Evolutionary conservation across 192 early-diverging fungal genomes (phyloP).

Genomic region (Umbelopsis vinacea): DNA sequence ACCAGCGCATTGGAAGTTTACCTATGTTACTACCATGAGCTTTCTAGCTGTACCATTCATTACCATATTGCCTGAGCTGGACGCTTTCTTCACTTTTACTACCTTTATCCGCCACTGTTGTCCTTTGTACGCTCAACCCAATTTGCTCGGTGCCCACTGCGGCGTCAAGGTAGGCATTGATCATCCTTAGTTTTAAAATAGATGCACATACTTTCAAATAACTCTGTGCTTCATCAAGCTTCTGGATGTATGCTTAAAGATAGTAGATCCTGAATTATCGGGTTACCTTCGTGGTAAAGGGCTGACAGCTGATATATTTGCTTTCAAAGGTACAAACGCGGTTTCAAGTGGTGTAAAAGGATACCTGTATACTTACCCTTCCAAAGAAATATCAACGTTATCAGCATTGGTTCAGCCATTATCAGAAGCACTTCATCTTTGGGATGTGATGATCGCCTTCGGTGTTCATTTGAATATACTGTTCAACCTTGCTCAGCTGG

Average conservation of each 20-base stretch:
- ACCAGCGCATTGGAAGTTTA: slow-evolving; percentile 45
- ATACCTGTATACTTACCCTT: not conserved
- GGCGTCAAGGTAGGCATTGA: slow-evolving; percentile 70
- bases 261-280: slow-evolving; percentile 76
- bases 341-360: no score
- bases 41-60: slow-evolving; percentile 90
- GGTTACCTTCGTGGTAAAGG: slow-evolving; percentile 71
- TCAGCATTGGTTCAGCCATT: slow-evolving; percentile 89
- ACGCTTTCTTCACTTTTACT: slow-evolving; percentile 86
- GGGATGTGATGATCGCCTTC: slow-evolving; percentile 92
- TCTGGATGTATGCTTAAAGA: slow-evolving; percentile 78
- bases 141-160: slow-evolving; percentile 87
- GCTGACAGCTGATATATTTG: slow-evolving; percentile 81
- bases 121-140: slow-evolving; percentile 92
- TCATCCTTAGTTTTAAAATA: not conserved
- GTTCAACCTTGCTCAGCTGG: slow-evolving; percentile 84
- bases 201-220: slow-evolving; percentile 18
- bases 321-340: slow-evolving; percentile 71
- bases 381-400: slow-evolving; percentile 84
- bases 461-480: slow-evolving; percentile 94
- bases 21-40: slow-evolving; percentile 97
- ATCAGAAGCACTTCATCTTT: slow-evolving; percentile 79
- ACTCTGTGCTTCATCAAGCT: slow-evolving; percentile 54
- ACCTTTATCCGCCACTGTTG: slow-evolving; percentile 87
- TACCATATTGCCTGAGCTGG: slow-evolving; percentile 90